A percentile compares a stretch with the other conserved stretches of the same genome.
These are phyloP conservation scores for Mucor irregularis DNA, from an alignment of 371 early-diverging fungal species.

Conservation along the genomic window DNA sequence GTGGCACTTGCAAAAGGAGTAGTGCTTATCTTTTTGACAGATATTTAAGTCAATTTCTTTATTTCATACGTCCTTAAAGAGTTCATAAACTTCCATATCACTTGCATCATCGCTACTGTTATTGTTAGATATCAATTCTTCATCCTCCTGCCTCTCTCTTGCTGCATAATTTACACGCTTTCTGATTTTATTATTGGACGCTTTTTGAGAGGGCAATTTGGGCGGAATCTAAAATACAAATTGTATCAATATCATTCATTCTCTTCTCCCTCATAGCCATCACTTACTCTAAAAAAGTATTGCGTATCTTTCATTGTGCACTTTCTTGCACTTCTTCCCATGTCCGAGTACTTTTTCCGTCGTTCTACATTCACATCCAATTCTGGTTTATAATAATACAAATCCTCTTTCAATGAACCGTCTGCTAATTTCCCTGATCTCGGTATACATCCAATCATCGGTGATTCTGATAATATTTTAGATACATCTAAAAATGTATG, in stretches of 20 bases:
- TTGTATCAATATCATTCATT: too few species aligned
- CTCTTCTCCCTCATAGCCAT: not conserved
- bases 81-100: conserved; percentile 25
- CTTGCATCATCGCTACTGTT: conserved; percentile 20
- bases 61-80: conserved; percentile 18
- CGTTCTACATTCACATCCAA: conserved; percentile 34
- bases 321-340: conserved; percentile 51
- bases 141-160: conserved; percentile 4
- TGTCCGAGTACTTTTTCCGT: conserved; percentile 25
- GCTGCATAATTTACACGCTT: not conserved
- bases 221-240: conserved; percentile 49
- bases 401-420: conserved; percentile 52
- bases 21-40: not conserved
- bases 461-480: not conserved
- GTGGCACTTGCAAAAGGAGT: too few species aligned
- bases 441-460: conserved; percentile 40
- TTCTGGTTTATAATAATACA: conserved; percentile 53
- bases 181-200: not conserved
- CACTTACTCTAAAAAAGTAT: conserved; percentile 49
- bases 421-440: conserved; percentile 55
- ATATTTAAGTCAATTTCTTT: not conserved
- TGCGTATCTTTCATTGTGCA: conserved; percentile 58
- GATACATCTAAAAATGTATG: not conserved
- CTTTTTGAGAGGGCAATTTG: conserved; percentile 40
- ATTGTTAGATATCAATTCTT: conserved; percentile 14